Conservation (phyloP, 768 basidiomycete species). For the Suillus cothurnatus region DNA sequence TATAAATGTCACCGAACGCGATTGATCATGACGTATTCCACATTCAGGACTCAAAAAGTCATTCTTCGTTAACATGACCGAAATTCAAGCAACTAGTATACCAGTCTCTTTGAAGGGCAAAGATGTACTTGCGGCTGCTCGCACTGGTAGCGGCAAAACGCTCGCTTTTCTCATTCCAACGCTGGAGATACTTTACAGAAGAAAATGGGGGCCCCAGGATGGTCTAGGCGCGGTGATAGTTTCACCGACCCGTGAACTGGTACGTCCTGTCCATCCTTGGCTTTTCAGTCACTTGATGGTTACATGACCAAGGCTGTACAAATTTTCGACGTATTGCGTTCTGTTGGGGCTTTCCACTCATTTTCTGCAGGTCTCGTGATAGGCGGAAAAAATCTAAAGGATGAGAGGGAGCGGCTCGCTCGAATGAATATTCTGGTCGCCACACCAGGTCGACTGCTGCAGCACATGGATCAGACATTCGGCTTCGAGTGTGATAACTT, state of each 20-base stretch:
- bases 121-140: constrained; percentile 69
- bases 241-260: constrained; percentile 91
- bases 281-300: constrained; percentile 1
- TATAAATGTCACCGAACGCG: background rate
- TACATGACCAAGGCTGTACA: constrained; percentile 77
- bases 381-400: constrained; percentile 93
- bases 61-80: constrained; percentile 86
- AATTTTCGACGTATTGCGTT: constrained; percentile 95
- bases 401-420: constrained; percentile 84
- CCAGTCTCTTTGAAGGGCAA: constrained; percentile 61
- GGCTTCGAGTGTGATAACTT: constrained; percentile 91
- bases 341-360: constrained; percentile 86
- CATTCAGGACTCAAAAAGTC: constrained; percentile 78
- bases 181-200: constrained; percentile 63
- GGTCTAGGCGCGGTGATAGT: constrained; percentile 89
- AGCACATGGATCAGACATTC: constrained; percentile 98
- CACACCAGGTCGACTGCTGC: constrained; percentile 91
- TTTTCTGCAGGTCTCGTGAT: constrained; percentile 97
- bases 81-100: constrained; percentile 66
- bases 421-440: constrained; percentile 99
- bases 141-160: constrained; percentile 76
- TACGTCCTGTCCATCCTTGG: constrained; percentile 37
- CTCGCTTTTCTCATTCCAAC: constrained; percentile 72
- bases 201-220: constrained; percentile 72
- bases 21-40: constrained; percentile 7